A percentile compares a stretch with the other conserved stretches of the same genome.
phyloP scores from a whole-genome alignment of 2,329 filamentous ascomycete species.

The Colletotrichum sp. region DNA sequence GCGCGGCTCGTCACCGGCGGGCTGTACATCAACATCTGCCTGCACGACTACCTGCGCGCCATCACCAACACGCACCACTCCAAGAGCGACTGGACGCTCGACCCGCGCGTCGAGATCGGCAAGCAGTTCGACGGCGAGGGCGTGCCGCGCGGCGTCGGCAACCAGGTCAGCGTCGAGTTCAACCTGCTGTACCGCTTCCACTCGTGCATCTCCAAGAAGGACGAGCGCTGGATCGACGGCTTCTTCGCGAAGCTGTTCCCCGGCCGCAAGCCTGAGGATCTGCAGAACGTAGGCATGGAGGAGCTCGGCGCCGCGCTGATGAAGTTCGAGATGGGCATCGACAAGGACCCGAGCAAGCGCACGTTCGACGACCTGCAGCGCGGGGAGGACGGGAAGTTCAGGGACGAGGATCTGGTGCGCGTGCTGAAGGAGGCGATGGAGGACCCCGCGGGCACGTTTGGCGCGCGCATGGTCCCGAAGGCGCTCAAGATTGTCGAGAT shows the following conservation, averaged over 20 bases:
- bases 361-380: conserved; percentile 55
- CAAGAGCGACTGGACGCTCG: conserved; percentile 64
- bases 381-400: conserved; percentile 54
- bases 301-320: conserved; percentile 35
- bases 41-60: conserved; percentile 65
- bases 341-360: conserved; percentile 48
- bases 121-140: conserved; percentile 49
- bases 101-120: conserved; percentile 65
- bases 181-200: conserved; percentile 73
- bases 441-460: conserved; percentile 64
- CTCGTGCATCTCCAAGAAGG: conserved; percentile 62
- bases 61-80: conserved; percentile 65
- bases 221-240: conserved; percentile 66
- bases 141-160: conserved; percentile 62
- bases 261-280: conserved; percentile 30
- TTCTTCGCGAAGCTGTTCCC: conserved; percentile 53
- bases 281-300: conserved; percentile 34
- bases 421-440: conserved; percentile 64
- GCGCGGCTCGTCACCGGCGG: conserved; percentile 75
- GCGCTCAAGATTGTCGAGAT: conserved; percentile 66
- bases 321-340: conserved; percentile 42
- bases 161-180: conserved; percentile 72
- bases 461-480: conserved; percentile 62
- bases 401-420: conserved; percentile 61
- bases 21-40: conserved; percentile 78